Conservation (phyloP, 1,284 basidiomycete species). For the Ustilago nuda region DNA sequence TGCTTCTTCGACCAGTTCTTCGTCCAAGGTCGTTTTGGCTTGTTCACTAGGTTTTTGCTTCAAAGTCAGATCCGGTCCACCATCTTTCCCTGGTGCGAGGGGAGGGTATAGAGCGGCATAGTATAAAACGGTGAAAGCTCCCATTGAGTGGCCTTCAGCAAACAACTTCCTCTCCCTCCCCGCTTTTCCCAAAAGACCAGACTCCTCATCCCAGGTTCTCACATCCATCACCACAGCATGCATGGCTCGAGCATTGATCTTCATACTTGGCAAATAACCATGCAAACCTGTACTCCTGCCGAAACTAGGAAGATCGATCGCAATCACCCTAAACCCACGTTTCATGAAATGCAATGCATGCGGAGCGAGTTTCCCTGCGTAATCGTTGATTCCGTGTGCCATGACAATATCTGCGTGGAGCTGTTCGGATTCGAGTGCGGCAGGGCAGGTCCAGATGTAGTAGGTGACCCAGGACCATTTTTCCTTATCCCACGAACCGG, state of each 20-base stretch:
- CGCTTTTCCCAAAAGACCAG: constrained; percentile 23
- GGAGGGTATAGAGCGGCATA: constrained; percentile 66
- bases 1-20: constrained; percentile 32
- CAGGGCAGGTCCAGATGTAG: constrained; percentile 60
- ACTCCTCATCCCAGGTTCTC: constrained; percentile 46
- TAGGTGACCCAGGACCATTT: constrained; percentile 59
- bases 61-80: constrained; percentile 37
- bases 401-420: constrained; percentile 61
- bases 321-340: constrained; percentile 72
- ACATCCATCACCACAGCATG: constrained; percentile 72
- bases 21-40: constrained; percentile 26
- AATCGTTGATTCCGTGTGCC: constrained; percentile 67
- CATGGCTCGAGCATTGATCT: constrained; percentile 70
- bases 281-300: constrained; percentile 70
- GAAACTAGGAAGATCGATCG: constrained; percentile 72
- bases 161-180: constrained; percentile 62
- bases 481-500: constrained; percentile 40
- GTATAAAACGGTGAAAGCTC: constrained; percentile 70
- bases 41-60: constrained; percentile 43
- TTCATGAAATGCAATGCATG: constrained; percentile 71
- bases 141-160: constrained; percentile 71
- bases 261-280: constrained; percentile 70
- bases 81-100: constrained; percentile 30
- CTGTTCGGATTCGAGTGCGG: constrained; percentile 38
- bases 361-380: constrained; percentile 69